Base-by-base conservation (phyloP, 768 basidiomycete species). In the Tremella fuciformis region DNA sequence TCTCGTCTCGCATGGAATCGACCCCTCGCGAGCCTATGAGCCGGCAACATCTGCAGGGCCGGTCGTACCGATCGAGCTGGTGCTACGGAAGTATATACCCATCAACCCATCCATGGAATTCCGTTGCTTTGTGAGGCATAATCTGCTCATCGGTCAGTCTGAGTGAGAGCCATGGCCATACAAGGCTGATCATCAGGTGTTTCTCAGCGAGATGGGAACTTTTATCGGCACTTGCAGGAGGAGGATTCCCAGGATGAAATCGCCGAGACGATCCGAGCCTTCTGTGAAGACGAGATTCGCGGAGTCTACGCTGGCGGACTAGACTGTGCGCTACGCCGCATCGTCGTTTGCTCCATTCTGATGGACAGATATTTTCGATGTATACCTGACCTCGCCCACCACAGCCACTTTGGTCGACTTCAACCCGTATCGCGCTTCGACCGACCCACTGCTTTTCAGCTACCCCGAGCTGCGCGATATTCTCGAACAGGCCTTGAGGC, bases 11-110 rank as follows among this genome's bases (percentile, higher is more conserved):
- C 89, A 96, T 65, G 92, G 91, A 70, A 76, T 93, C 8, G 81
- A 80, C 55, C 65, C 76, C 1, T 80, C 80, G 1, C 78, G 73
- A 29, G 85, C 89, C 4, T 93, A 93, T 58, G 73, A 59, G 2
- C 18, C 24, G 13, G 67, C 50, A 55, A 52, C 16, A 38, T 34
- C 13, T 13, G 9, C 25, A 34, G n/a, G 15, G 42, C 46, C n/a
- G 8, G 38, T 51, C 46, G 69, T 65, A 70, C 80, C 84, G 22
- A 80, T 80, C 3, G 92, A 98, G 72, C 83, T 98, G 9, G 86
- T 96, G 1, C 80, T 97, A 53, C 83, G 89, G 54, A 93, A 91
- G 73, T 96, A 91, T 89, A 89, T 91, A 64, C 80, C 87, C 21
- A 80, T 98, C 54, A 88, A 92, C 66, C 83, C 83, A 29, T 85